Evolutionary conservation across 306 rosid species (phyloP), one percentile per base, ranked within the genome.

Genomic region (Fragaria nilgerrensis): DNA sequence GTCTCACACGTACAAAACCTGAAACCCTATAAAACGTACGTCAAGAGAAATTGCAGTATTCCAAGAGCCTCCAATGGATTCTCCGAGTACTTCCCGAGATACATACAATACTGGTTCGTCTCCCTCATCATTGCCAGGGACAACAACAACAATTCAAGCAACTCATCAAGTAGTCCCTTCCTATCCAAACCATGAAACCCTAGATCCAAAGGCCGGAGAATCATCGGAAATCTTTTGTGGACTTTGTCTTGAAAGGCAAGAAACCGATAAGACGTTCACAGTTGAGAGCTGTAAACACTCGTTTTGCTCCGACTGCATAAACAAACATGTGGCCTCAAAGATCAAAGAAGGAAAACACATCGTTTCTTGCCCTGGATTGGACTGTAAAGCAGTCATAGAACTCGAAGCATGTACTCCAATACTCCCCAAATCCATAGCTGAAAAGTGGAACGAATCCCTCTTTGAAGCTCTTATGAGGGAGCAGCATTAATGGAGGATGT

Each of bases 401-500:
- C 50, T 86, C 3, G 84, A 88, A 6, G 79, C 68, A 23, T 85
- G 85, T n/a, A 27, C 77, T 27, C 5, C 67, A 25, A 4, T 82
- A 72, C 84, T 90, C 55, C 87, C 92, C 0, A 85, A 76, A 47
- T 77, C 75, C 5, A 6, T 88, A 0, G n/a, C 72, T 8, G 89
- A 88, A 0, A 79, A 74, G 69, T 90, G 92, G 90, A 75, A 50
- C 22, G 73, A 76, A 36, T 5, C 39, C 39, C 53, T 88, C 5
- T 83, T 82, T 67, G 86, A 78, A 65, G 77, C 82, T 2, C 48
- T 90, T 25, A 87, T 83, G 55, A 68, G 7, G 20, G 25, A 82
- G n/a, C 36, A 80, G 63, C 82, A 86, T n/a, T n/a, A 86, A 32
- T 90, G 92, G 92, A 70, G 7, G 48, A 85, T 78, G 82, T 90